A percentile compares a stretch with the other conserved stretches of the same genome.
Conservation (phyloP, 345 rosid species). For the Trapa incisa region DNA sequence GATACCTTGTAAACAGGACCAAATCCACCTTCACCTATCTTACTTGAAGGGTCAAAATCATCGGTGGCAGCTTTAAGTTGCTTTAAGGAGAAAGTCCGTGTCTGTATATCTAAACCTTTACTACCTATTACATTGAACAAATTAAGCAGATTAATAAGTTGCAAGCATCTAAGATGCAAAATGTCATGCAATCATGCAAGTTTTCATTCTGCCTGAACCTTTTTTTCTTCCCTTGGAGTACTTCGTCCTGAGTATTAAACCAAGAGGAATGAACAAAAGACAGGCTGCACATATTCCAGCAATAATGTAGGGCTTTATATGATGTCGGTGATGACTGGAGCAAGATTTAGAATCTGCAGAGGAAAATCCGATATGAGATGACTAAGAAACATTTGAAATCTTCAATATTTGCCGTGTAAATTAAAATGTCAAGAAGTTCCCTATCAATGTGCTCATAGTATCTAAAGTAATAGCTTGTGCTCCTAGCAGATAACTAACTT, state of each 20-base stretch:
- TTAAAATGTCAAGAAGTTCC: not conserved
- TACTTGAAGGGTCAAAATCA: constrained; percentile 23
- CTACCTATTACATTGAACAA: not conserved
- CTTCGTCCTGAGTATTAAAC: constrained; percentile 22
- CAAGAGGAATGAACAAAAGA: constrained; percentile 17
- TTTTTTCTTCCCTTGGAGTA: constrained; percentile 6
- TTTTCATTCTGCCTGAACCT: constrained; percentile 9
- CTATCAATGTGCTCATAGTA: not conserved
- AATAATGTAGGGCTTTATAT: constrained; percentile 1
- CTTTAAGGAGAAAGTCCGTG: constrained; percentile 25
- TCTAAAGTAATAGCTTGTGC: not conserved
- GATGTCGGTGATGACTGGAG: constrained; percentile 8
- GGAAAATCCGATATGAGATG: constrained; percentile 15
- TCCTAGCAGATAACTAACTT: too few species aligned
- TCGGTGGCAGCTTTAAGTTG: constrained; percentile 34
- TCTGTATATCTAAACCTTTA: constrained; percentile 15
- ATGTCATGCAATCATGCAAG: not conserved
- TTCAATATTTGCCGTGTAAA: not conserved
- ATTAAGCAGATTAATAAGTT: not conserved
- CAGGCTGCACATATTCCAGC: constrained; percentile 15
- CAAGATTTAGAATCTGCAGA: constrained; percentile 11
- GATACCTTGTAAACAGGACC: constrained; percentile 38
- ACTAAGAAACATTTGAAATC: not conserved
- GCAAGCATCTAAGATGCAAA: not conserved
- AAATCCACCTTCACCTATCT: constrained; percentile 43